Evolutionary conservation across 495 filamentous ascomycete species (phyloP).

Genomic region (Parathielavia hyrcaniae): DNA sequence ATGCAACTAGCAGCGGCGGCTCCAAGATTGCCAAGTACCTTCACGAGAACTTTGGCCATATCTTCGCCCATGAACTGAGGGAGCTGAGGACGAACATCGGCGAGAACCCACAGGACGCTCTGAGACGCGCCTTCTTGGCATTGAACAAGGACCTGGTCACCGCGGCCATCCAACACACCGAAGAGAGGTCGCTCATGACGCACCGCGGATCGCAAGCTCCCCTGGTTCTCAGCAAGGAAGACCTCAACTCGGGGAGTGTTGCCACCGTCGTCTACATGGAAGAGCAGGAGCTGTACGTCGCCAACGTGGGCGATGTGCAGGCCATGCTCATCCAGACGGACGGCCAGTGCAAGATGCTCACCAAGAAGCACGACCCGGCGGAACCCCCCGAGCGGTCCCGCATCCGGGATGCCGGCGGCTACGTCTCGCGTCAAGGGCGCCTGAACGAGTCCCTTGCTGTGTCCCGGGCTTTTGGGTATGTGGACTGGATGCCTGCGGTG

Average conservation of each 20-base stretch:
- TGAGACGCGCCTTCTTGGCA: conserved; percentile 77
- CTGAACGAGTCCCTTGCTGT: conserved; percentile 87
- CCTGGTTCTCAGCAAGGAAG: conserved; percentile 71
- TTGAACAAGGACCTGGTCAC: conserved; percentile 93
- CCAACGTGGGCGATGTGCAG: conserved; percentile 92
- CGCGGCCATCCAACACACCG: conserved; percentile 73
- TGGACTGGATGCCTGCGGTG: conserved; percentile 84
- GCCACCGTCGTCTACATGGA: conserved; percentile 88
- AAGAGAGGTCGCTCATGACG: conserved; percentile 56
- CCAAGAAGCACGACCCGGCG: conserved; percentile 86
- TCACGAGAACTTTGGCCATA: conserved; percentile 84
- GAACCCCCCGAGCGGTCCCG: conserved; percentile 74
- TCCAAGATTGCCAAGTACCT: conserved; percentile 94
- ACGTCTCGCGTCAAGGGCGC: conserved; percentile 87
- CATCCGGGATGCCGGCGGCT: conserved; percentile 91
- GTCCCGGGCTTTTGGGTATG: conserved; percentile 90
- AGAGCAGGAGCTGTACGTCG: conserved; percentile 83
- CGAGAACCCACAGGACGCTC: conserved; percentile 74
- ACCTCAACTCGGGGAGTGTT: conserved; percentile 80
- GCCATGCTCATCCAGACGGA: conserved; percentile 89
- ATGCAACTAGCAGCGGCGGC: conserved; percentile 73
- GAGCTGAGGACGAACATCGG: conserved; percentile 48
- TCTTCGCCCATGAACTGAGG: conserved; percentile 76
- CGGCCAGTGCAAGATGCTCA: conserved; percentile 70
- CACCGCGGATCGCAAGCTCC: conserved; percentile 65